Percentiles rank a stretch among this genome's conserved stretches.
Evolutionary conservation across 2,329 filamentous ascomycete genomes (phyloP).

Genomic region (Exophiala lecanii-corni): DNA sequence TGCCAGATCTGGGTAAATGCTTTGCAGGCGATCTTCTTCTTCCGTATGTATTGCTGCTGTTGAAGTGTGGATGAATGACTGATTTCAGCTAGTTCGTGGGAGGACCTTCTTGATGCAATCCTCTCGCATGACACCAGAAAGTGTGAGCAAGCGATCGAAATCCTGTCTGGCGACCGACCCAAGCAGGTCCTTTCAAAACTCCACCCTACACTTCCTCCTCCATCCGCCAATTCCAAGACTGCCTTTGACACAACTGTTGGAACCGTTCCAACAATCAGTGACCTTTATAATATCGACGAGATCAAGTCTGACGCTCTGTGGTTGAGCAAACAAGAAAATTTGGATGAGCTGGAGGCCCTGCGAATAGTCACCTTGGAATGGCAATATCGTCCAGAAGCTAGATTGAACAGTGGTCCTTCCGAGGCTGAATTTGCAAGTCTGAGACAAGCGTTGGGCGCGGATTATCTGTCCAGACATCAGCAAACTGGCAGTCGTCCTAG

Average conservation of each 20-base stretch:
- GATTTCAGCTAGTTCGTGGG: slow-evolving; percentile 25
- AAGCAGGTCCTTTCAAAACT: slow-evolving; percentile 14
- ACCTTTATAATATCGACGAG: slow-evolving; percentile 67
- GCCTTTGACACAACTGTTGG: slow-evolving; percentile 81
- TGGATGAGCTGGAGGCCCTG: slow-evolving; percentile 78
- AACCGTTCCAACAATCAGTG: slow-evolving; percentile 64
- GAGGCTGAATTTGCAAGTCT: slow-evolving; percentile 73
- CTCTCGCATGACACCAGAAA: slow-evolving; percentile 16
- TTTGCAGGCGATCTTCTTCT: slow-evolving; percentile 19
- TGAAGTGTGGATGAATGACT: too few relatives aligned
- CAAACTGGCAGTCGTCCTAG: slow-evolving; percentile 28
- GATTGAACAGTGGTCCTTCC: slow-evolving; percentile 67
- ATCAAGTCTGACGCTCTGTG: slow-evolving; percentile 83
- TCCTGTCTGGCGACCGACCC: slow-evolving; percentile 15
- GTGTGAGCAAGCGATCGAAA: slow-evolving; percentile 6
- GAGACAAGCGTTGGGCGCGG: slow-evolving; percentile 65
- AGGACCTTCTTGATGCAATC: slow-evolving; percentile 19
- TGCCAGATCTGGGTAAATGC: slow-evolving; percentile 31
- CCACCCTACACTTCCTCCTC: slow-evolving; percentile 13
- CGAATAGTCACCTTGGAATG: slow-evolving; percentile 77
- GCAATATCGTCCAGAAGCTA: slow-evolving; percentile 70
- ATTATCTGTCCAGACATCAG: slow-evolving; percentile 56
- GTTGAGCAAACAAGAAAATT: slow-evolving; percentile 71
- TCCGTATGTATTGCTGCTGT: slow-evolving; percentile 11
- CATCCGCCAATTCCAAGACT: slow-evolving; percentile 49